Evolutionary conservation across 1,284 basidiomycete genomes (phyloP), one percentile per base, ranked within the genome.

Genomic region (Kalmanozyma brasiliensis): DNA sequence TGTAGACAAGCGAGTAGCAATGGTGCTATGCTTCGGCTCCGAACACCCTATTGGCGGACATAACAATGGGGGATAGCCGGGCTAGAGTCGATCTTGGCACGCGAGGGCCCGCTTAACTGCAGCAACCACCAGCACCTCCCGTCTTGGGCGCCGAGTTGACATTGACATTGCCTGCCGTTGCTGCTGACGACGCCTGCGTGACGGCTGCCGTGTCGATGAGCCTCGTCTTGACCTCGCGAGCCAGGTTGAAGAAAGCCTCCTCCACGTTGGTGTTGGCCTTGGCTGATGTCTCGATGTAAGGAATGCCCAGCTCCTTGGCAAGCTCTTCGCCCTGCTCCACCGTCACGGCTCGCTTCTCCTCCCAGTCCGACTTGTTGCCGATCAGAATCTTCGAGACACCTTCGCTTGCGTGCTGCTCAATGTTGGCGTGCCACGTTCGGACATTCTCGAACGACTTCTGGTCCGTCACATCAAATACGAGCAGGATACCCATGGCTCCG

Each of bases 311-410:
- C 82, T 95, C 93, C 49, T 89, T 85, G 13, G 93, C 93, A 30
- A 95, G 87, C 73, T 90, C 83, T 47, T 84, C 77, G 11, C 82
- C 84, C 83, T 92, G 90, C 77, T 93, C 90, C 79, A 90, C 89
- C 2, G 92, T 90, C 52, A 99, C 91, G 20, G 89, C 91, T 45
- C 92, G 90, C 86, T 98, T 98, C 84, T 98, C 95, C 53, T 90
- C 89, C 94, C 94, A 97, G 84, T 99, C 96, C 60, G 91, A 96
- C 85, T 99, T 99, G 87, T 98, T 98, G 48, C 96, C 96, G 68
- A 98, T 92, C 55, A 98, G 89, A 67, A 98, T 93, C 89, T 98
- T 98, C 88, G 97, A 97, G 64, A 98, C 96, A 33, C 93, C 94
- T 77, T 98, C 93, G 5, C 94, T 96, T 23, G 96, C 96, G 83